phyloP scores from a whole-genome alignment of 2,329 filamentous ascomycete species.

The Tetracladium maxilliforme region DNA sequence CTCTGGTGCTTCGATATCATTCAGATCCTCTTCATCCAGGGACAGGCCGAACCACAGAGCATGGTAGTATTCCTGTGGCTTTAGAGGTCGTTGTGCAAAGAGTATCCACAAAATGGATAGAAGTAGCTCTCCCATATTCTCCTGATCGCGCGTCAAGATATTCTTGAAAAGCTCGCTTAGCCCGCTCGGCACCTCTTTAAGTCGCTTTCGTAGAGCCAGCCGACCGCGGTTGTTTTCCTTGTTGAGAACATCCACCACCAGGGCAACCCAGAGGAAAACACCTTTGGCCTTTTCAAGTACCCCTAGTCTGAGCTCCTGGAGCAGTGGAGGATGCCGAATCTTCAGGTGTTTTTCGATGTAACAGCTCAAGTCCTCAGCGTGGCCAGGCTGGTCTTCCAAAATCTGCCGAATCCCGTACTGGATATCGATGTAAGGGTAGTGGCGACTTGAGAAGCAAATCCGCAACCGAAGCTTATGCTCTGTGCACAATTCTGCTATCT shows the following conservation, averaged over 20 bases:
- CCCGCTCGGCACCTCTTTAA: slow-evolving; percentile 21
- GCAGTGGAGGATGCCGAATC: slow-evolving; percentile 5
- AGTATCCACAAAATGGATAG: slow-evolving; percentile 38
- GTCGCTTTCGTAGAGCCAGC: slow-evolving; percentile 10
- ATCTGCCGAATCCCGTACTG: slow-evolving; percentile 8
- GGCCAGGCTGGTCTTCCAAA: slow-evolving; percentile 11
- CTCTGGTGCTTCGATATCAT: slow-evolving; percentile 9
- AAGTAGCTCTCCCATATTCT: slow-evolving; percentile 22
- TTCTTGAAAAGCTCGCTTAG: slow-evolving; percentile 33
- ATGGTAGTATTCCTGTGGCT: slow-evolving; percentile 27
- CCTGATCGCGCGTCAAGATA: slow-evolving; percentile 29
- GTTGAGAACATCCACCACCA: slow-evolving; percentile 23
- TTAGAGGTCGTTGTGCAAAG: slow-evolving; percentile 27
- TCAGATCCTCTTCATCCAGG: slow-evolving; percentile 6
- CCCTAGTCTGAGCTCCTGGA: slow-evolving; percentile 7
- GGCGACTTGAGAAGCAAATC: slow-evolving; percentile 12
- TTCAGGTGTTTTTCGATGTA: slow-evolving; percentile 12
- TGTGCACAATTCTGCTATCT: slow-evolving; percentile 7
- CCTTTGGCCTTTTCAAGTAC: slow-evolving; percentile 9
- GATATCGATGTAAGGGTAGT: slow-evolving; percentile 12
- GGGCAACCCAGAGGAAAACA: slow-evolving; percentile 12
- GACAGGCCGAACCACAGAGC: slow-evolving; percentile 17
- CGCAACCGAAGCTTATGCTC: slow-evolving; percentile 3
- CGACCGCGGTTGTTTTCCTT: slow-evolving; percentile 18
- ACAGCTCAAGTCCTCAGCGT: slow-evolving; percentile 11